Conservation (phyloP, 1,284 basidiomycete species). For the Kwoniella shivajii region DNA sequence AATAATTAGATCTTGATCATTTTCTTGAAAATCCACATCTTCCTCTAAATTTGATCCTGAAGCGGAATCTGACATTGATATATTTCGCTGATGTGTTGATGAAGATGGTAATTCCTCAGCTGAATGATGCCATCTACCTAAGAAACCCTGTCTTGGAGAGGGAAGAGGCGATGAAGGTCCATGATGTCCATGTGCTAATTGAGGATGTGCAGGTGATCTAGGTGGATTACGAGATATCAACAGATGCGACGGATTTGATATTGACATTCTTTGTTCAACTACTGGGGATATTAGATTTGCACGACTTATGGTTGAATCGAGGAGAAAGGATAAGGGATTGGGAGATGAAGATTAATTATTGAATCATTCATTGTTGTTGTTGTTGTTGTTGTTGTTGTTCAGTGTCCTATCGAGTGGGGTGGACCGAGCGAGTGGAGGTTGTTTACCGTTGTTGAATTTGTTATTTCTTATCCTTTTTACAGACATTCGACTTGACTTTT, state of each 20-base stretch:
- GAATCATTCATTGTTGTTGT: neutral
- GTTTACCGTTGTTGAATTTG: neutral
- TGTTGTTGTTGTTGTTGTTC: too few relatives aligned
- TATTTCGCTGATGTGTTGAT: neutral
- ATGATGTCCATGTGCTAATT: slow-evolving; percentile 36
- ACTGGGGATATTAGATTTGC: neutral
- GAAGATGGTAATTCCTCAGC: slow-evolving; percentile 7
- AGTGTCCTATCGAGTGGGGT: neutral
- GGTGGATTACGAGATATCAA: slow-evolving; percentile 49
- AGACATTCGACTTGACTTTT: too few relatives aligned
- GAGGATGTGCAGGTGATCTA: slow-evolving; percentile 47
- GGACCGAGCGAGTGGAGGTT: slow-evolving; percentile 18
- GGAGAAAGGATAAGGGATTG: neutral
- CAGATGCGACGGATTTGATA: slow-evolving; percentile 48
- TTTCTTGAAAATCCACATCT: slow-evolving; percentile 12
- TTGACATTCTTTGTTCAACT: slow-evolving; percentile 16
- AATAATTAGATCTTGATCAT: slow-evolving; percentile 35
- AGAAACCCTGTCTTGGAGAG: slow-evolving; percentile 1
- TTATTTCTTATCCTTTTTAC: neutral
- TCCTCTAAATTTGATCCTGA: neutral
- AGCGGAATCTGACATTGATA: neutral
- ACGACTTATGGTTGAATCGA: too few relatives aligned
- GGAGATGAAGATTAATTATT: neutral
- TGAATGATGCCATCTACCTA: slow-evolving; percentile 18
- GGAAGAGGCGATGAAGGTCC: slow-evolving; percentile 16